Evolutionary conservation across 2,329 filamentous ascomycete species (phyloP), one percentile per base, ranked within the genome.

Genomic region (Xylaria sp.): DNA sequence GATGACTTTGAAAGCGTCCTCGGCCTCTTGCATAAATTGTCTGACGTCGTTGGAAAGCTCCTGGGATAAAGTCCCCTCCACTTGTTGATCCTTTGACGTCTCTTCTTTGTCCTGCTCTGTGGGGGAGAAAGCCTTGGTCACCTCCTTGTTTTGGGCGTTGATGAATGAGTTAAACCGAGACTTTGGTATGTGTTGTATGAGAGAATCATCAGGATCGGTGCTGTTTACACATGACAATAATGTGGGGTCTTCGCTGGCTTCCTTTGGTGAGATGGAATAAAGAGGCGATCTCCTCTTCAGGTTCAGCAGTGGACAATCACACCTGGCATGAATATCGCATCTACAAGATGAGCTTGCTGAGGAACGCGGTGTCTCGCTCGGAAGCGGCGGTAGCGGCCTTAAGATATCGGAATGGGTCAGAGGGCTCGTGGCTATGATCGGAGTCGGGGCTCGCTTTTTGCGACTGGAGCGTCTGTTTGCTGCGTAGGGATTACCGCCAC

Each of bases 1-100:
- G 28, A 85, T 81, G 13, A 82, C 80, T 74, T 82, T 80, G 76
- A 87, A 87, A 33, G 85, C 84, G 66, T 84, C 80, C 68, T 88
- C 85, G 3, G 85, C 83, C 73, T 87, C 82, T 69, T 79, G 78
- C 56, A 86, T 84, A 69, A 88, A 79, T 69, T 83, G 79, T 62
- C 83, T 80, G 2, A 85, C 78, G 66, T 81, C 81, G 48, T 82
- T 78, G 13, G 79, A 80, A 72, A 80, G 43, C 71, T 72, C 69
- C 10, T 70, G 69, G 25, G 68, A 63, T 41, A 69, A 71, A 58
- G 56, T 69, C 41, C 58, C 72, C 36, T 60, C 62, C 46, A 31
- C 58, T 58, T 64, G 20, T 4, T 52, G 65, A 28, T 67, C 69
- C 20, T 70, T 71, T 64, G 73, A 66, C 2, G 49, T 49, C 23